A percentile compares a stretch with the other conserved stretches of the same genome.
phyloP scores from a whole-genome alignment of 2,329 filamentous ascomycete species.

The Calonectria pteridis region DNA sequence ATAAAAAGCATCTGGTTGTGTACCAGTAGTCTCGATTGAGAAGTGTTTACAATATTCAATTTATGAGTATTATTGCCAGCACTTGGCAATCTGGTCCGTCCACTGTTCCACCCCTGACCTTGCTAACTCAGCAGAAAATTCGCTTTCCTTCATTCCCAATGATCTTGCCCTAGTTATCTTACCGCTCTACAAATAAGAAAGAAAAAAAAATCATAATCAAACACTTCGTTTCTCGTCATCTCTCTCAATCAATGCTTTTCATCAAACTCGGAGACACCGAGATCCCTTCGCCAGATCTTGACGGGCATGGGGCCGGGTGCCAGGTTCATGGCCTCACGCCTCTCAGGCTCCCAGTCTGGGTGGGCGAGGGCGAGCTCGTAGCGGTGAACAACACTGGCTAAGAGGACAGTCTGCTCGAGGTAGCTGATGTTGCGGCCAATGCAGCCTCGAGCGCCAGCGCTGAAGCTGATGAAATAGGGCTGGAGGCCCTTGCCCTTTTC shows the following conservation, averaged over 20 bases:
- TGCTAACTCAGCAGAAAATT: background rate
- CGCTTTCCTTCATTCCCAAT: background rate
- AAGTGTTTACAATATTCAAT: background rate
- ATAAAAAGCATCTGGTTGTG: background rate
- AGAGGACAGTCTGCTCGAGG: constrained; percentile 59
- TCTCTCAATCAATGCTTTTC: constrained; percentile 22
- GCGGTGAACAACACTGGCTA: constrained; percentile 57
- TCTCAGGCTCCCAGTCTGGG: constrained; percentile 34
- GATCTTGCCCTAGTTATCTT: background rate
- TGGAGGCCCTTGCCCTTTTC: constrained; percentile 50
- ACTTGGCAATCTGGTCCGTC: background rate
- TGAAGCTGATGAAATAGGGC: constrained; percentile 56
- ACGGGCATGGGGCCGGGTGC: constrained; percentile 37
- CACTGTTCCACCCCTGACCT: background rate
- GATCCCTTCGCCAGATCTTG: constrained; percentile 40
- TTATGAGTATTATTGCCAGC: constrained; percentile 3
- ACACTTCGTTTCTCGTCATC: background rate
- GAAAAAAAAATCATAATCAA: background rate
- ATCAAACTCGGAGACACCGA: constrained; percentile 21
- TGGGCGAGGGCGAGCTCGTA: constrained; percentile 53
- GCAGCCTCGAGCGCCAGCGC: constrained; percentile 56
- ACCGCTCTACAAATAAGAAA: background rate
- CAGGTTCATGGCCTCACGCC: constrained; percentile 40
- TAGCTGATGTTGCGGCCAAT: constrained; percentile 56
- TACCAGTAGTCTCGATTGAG: background rate